These are phyloP conservation scores for Calonectria leucothoes DNA, from an alignment of 2,329 filamentous ascomycete species.

Conservation along the genomic window DNA sequence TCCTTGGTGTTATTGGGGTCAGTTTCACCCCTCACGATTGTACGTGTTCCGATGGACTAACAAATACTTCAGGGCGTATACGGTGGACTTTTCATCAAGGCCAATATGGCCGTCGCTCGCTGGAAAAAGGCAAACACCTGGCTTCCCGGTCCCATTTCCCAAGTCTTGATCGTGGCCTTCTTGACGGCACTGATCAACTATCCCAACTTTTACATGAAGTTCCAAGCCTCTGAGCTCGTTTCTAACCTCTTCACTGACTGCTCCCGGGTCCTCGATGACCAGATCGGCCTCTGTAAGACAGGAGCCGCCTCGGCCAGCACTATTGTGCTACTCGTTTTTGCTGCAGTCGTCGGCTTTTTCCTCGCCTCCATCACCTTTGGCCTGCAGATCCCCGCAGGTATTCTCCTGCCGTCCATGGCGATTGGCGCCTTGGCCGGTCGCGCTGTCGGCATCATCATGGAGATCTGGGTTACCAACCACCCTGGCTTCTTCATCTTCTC, in stretches of 20 bases:
- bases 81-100: slow-evolving; percentile 92
- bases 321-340: slow-evolving; percentile 84
- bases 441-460: slow-evolving; percentile 88
- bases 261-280: slow-evolving; percentile 82
- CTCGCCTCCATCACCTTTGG: slow-evolving; percentile 92
- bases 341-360: slow-evolving; percentile 85
- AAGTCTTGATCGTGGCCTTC: slow-evolving; percentile 83
- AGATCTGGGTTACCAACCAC: slow-evolving; percentile 85
- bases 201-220: slow-evolving; percentile 95
- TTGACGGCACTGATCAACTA: slow-evolving; percentile 92
- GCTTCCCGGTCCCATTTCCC: slow-evolving; percentile 79
- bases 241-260: slow-evolving; percentile 94
- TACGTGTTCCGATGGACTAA: not conserved
- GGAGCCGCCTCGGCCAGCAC: slow-evolving; percentile 85
- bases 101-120: slow-evolving; percentile 87
- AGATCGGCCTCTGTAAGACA: slow-evolving; percentile 89
- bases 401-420: slow-evolving; percentile 95
- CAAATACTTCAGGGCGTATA: slow-evolving; percentile 76
- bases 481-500: slow-evolving; percentile 82
- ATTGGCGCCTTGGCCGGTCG: slow-evolving; percentile 93
- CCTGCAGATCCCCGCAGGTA: slow-evolving; percentile 92
- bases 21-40: slow-evolving; percentile 32
- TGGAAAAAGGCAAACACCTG: slow-evolving; percentile 78
- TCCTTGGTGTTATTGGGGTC: slow-evolving; percentile 86
- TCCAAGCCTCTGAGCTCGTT: slow-evolving; percentile 90